Conservation (phyloP, 2,329 filamentous ascomycete species). For the Westerdykella sp. region DNA sequence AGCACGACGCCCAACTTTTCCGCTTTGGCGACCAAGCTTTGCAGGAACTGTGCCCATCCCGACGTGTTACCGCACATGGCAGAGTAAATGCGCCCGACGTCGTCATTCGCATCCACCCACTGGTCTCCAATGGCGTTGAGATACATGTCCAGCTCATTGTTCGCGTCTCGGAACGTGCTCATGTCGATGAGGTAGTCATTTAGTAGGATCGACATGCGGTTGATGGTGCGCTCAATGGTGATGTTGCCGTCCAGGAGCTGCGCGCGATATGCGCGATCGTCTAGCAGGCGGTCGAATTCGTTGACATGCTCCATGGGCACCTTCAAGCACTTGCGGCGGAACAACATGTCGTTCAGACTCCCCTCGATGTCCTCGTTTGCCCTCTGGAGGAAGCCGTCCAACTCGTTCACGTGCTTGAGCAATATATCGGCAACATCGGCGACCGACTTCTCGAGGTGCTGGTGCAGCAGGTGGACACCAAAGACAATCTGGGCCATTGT, state of each 20-base stretch:
- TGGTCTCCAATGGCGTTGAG: constrained; percentile 60
- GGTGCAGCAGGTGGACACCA: constrained; percentile 79
- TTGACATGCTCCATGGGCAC: constrained; percentile 76
- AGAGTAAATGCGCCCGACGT: constrained; percentile 67
- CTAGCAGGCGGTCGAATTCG: constrained; percentile 81
- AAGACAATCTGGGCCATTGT: constrained; percentile 89
- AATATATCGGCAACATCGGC: constrained; percentile 82
- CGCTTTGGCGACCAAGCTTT: constrained; percentile 67
- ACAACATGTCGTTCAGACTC: constrained; percentile 65
- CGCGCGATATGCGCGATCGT: constrained; percentile 73
- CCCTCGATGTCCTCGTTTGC: constrained; percentile 78
- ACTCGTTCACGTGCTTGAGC: constrained; percentile 86
- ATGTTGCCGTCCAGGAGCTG: constrained; percentile 84
- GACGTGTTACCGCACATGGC: constrained; percentile 92
- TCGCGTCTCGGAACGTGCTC: constrained; percentile 68
- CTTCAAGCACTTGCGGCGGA: constrained; percentile 69
- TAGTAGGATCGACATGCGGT: constrained; percentile 69
- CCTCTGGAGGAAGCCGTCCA: constrained; percentile 83
- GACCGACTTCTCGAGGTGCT: constrained; percentile 81
- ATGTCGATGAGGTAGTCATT: constrained; percentile 75
- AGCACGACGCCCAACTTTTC: constrained; percentile 64
- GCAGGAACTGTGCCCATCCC: constrained; percentile 78
- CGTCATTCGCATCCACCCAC: constrained; percentile 51
- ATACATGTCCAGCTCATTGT: constrained; percentile 70
- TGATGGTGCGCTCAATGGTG: constrained; percentile 81